These are phyloP conservation scores for Linnemannia hyalina DNA, from an alignment of 192 early-diverging fungal genomes.

Conservation along the genomic window DNA sequence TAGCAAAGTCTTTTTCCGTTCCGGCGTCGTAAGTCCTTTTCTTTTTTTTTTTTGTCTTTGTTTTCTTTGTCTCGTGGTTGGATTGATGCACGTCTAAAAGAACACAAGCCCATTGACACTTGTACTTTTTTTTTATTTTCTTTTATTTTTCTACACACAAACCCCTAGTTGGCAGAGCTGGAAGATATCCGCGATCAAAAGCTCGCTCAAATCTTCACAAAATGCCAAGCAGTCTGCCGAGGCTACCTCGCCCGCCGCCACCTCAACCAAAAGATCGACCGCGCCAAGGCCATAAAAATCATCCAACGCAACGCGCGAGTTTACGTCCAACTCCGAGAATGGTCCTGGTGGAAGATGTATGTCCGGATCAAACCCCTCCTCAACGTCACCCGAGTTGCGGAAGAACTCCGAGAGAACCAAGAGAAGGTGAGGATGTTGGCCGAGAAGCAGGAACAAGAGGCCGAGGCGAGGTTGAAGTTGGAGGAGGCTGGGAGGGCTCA, in stretches of 20 bases:
- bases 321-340: constrained; percentile 90
- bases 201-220: constrained; percentile 84
- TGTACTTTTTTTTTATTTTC: constrained; percentile 12
- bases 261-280: constrained; percentile 72
- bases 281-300: constrained; percentile 81
- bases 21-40: constrained; percentile 80
- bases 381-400: constrained; percentile 84
- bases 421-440: constrained; percentile 80
- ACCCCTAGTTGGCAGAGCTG: constrained; percentile 83
- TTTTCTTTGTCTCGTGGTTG: background rate
- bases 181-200: constrained; percentile 92
- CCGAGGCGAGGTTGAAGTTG: constrained; percentile 67
- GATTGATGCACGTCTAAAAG: background rate
- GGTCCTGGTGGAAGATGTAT: constrained; percentile 98
- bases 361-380: constrained; percentile 91
- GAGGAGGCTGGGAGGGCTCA: constrained; percentile 71
- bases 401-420: constrained; percentile 83
- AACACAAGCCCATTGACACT: background rate
- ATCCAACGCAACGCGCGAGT: constrained; percentile 96
- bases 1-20: constrained; percentile 97
- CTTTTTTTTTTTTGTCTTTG: background rate
- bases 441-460: constrained; percentile 71
- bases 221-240: constrained; percentile 90
- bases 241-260: constrained; percentile 83
- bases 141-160: constrained; percentile 14